Base-by-base conservation (phyloP, 805 yeast genomes). In the Sugiyamaella lignohabitans region DNA sequence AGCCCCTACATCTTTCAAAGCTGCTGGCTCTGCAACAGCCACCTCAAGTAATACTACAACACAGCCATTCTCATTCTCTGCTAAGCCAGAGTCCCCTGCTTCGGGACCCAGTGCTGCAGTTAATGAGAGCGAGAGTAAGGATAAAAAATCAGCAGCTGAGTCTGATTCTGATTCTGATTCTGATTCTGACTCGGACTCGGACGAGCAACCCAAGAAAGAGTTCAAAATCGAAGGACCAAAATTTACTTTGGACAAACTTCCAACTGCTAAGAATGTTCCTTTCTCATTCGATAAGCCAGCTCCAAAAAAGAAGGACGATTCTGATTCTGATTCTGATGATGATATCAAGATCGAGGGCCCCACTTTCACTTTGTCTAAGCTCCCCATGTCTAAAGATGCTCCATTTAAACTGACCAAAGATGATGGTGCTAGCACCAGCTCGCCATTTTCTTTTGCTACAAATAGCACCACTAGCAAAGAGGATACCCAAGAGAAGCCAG, bases 341-440 rank as follows among this genome's bases (percentile, higher is more conserved):
- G 84, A 79, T 32, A 64, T 80, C 21, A 82, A 80, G 59, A 74
- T 83, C 23, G 77, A 84, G 62, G 94, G 94, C 1, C 94, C 95
- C 18, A 64, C 71, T 11, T 86, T 86, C 60, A 73, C 71, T 5
- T 52, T 76, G 24, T 5, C 6, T 35, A 57, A 68, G 23, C 70
- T 73, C 23, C 81, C 81, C 45, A 72, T 72, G 3, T 69, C 76
- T 2, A 68, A 69, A 2, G 68, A 71, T 47, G 69, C 79, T n/a
- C 76, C 74, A 4, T 78, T 78, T 60, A 67, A 71, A 23, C 20
- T 35, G 6, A 27, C 8, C 11, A 27, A 14, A 8, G 38, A 35
- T 5, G 30, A 27, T 27, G 6, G 10, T 27, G 6, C 30, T 27
- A 35, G 20, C 17, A 35, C 38, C 18, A 35, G 20, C 11, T 5